Evolutionary conservation across 192 early-diverging fungal genomes (phyloP).

Genomic region (Coemansia sp.): DNA sequence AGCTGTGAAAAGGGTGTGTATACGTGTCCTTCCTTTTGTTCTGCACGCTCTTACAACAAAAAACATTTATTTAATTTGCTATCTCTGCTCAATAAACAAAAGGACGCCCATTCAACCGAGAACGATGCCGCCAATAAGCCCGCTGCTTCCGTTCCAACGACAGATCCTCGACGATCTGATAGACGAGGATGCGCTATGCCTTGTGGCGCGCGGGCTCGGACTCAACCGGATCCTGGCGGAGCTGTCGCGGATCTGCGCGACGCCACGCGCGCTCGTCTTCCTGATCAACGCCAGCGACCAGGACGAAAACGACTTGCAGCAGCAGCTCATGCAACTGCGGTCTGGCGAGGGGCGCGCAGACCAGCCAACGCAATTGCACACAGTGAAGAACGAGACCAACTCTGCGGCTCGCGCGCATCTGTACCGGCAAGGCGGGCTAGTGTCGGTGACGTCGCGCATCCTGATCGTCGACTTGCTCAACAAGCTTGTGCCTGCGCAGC

Average conservation of each 20-base stretch:
- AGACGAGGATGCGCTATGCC: slow-evolving; percentile 78
- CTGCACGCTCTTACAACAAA: too few relatives aligned
- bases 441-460: slow-evolving; percentile 84
- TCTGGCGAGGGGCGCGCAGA: slow-evolving; percentile 37
- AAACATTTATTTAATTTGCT: too few relatives aligned
- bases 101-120: background rate
- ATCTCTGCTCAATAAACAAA: too few relatives aligned
- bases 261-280: slow-evolving; percentile 71
- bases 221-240: slow-evolving; percentile 66
- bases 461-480: slow-evolving; percentile 88
- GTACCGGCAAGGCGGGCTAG: slow-evolving; percentile 79
- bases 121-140: slow-evolving; percentile 10
- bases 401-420: slow-evolving; percentile 47
- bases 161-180: slow-evolving; percentile 65
- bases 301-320: slow-evolving; percentile 58
- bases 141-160: slow-evolving; percentile 63
- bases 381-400: slow-evolving; percentile 38
- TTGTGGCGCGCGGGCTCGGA: slow-evolving; percentile 78
- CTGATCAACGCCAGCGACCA: slow-evolving; percentile 68
- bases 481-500: slow-evolving; percentile 66
- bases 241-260: slow-evolving; percentile 68
- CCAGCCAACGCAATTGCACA: slow-evolving; percentile 15
- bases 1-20: too few relatives aligned
- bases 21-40: too few relatives aligned
- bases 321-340: slow-evolving; percentile 50